Evolutionary conservation across 805 yeast genomes (phyloP).

Genomic region (Kodamaea kaohsiungensis): DNA sequence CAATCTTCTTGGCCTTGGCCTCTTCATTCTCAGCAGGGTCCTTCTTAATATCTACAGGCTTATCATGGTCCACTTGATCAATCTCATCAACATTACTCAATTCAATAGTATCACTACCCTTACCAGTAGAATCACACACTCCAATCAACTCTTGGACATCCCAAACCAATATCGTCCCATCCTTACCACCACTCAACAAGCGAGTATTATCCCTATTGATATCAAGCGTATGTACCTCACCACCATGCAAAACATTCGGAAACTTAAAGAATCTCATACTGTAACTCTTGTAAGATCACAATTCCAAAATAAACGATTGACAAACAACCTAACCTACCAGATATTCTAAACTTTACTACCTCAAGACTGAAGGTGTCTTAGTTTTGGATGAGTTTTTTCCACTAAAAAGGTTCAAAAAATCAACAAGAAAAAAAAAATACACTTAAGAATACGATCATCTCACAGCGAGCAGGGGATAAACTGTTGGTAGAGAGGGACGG

Average conservation of each 20-base stretch:
- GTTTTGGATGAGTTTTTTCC: background rate
- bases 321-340: background rate
- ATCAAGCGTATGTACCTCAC: conserved; percentile 38
- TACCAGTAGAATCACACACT: conserved; percentile 5
- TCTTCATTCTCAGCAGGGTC: background rate
- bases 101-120: background rate
- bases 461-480: background rate
- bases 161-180: conserved; percentile 37
- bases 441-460: background rate
- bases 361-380: background rate
- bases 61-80: background rate
- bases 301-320: background rate
- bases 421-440: background rate
- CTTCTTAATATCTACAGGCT: background rate
- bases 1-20: background rate
- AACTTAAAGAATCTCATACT: conserved; percentile 33
- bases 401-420: background rate
- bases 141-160: conserved; percentile 15
- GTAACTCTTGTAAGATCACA: background rate
- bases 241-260: conserved; percentile 37
- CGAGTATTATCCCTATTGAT: conserved; percentile 22
- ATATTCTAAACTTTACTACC: background rate
- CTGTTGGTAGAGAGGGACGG: background rate
- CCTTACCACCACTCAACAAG: conserved; percentile 39
- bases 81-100: background rate